Conservation (phyloP, 2,329 filamentous ascomycete genomes). For the Colletotrichum lentis region DNA sequence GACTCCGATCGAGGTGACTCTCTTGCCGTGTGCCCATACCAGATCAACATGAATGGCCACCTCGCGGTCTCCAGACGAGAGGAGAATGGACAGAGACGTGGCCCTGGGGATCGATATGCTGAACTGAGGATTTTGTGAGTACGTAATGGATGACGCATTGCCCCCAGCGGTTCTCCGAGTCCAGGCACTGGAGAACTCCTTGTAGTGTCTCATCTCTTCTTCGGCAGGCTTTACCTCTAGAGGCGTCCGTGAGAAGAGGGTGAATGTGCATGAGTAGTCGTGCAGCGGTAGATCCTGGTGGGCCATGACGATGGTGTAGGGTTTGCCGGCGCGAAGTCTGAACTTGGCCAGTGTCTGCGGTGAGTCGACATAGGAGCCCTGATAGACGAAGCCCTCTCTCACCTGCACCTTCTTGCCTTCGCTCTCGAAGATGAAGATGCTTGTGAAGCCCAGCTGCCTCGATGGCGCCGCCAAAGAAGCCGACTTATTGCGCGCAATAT, state of each 20-base stretch:
- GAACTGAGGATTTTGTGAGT: slow-evolving; percentile 90
- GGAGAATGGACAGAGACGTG: slow-evolving; percentile 74
- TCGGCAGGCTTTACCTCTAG: slow-evolving; percentile 69
- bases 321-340: slow-evolving; percentile 48
- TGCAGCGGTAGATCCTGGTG: slow-evolving; percentile 79
- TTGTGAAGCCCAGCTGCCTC: slow-evolving; percentile 80
- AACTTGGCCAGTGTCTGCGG: slow-evolving; percentile 88
- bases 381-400: slow-evolving; percentile 74
- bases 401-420: slow-evolving; percentile 77
- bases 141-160: slow-evolving; percentile 77
- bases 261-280: slow-evolving; percentile 85
- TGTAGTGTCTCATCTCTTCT: slow-evolving; percentile 65
- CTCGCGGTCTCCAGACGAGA: slow-evolving; percentile 72
- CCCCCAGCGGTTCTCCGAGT: slow-evolving; percentile 82
- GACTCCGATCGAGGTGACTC: slow-evolving; percentile 73
- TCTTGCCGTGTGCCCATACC: slow-evolving; percentile 77
- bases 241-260: slow-evolving; percentile 74
- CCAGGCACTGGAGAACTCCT: slow-evolving; percentile 74
- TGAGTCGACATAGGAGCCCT: slow-evolving; percentile 90
- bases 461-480: slow-evolving; percentile 55
- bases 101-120: slow-evolving; percentile 65
- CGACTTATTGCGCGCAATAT: slow-evolving; percentile 58
- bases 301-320: slow-evolving; percentile 72
- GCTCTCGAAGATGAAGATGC: slow-evolving; percentile 80
- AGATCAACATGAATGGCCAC: slow-evolving; percentile 85